Base-by-base conservation (phyloP, 768 basidiomycete species). In the Gyrodon lividus region DNA sequence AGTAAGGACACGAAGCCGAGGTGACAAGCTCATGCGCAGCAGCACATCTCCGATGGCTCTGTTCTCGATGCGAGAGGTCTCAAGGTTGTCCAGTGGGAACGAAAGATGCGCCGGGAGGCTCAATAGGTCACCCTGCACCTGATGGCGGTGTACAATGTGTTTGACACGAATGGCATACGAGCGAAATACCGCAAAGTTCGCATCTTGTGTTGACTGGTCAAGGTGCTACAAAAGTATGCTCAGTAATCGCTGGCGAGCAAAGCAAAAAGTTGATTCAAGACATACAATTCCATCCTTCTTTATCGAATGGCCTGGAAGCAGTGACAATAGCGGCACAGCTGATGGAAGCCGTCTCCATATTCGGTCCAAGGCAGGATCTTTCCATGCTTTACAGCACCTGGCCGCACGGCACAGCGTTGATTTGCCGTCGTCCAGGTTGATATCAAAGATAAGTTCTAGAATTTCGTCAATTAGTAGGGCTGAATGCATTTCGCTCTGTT, bases 391-490 rank as follows among this genome's bases (percentile, higher is more conserved):
- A 58, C 77, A 81, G 34, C 65, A 72, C 50, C 71, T 70, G 2
- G 77, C 74, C n/a, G 67, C 61, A 30, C 55, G 57, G 37, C 67
- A 62, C 14, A 81, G 70, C 12, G 70, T 61, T 13, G 44, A 20
- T 37, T 59, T 62, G 17, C 64, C 63, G 37, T 67, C 48, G 35
- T 70, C 63, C 30, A 67, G 56, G 46, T 64, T 58, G 46, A 61
- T 60, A n/a, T 59, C 59, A 45, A 80, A 71, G 48, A 80, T 72
- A 33, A 66, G 59, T 41, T 74, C 73, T 19, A 80, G 62, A 43
- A 81, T 70, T 56, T 82, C 78, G 64, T 81, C 79, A 43, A 81
- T 70, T 52, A 75, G 61, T 26, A 82, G 67, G 9, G 67, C 72
- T 31, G 54, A 51, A 55, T 80, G 78, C 78, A 78, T 80, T 33